These are phyloP conservation scores for Alnus glutinosa DNA, from an alignment of 306 rosid species.

Conservation along the genomic window DNA sequence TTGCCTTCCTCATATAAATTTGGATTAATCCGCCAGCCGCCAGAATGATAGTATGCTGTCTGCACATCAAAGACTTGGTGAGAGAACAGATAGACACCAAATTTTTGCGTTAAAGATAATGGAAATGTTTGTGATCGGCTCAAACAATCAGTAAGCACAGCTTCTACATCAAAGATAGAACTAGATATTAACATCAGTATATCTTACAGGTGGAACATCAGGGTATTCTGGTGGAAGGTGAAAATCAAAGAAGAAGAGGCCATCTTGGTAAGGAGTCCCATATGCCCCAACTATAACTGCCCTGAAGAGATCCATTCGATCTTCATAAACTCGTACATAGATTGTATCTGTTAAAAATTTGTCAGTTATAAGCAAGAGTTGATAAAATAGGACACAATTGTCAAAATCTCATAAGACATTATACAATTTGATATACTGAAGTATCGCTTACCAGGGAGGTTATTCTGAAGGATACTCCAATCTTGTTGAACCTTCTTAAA, in stretches of 20 bases:
- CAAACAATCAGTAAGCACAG: not conserved
- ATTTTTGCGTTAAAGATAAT: constrained; percentile 6
- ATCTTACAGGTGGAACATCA: constrained; percentile 92
- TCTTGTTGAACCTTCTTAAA: constrained; percentile 95
- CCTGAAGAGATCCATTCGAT: constrained; percentile 93
- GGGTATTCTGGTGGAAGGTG: constrained; percentile 98
- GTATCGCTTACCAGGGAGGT: constrained; percentile 75
- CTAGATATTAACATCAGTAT: constrained; percentile 26
- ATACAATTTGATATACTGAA: constrained; percentile 14
- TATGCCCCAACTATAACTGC: constrained; percentile 98
- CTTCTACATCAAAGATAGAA: constrained; percentile 7
- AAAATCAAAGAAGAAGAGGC: constrained; percentile 97
- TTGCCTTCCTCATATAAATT: constrained; percentile 98
- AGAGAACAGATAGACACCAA: constrained; percentile 24
- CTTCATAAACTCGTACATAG: constrained; percentile 90
- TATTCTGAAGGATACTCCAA: constrained; percentile 95
- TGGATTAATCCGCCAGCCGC: constrained; percentile 99
- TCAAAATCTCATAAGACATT: constrained; percentile 14
- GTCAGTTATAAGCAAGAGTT: constrained; percentile 23
- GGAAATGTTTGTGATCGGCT: not conserved
- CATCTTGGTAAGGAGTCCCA: constrained; percentile 99
- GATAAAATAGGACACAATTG: constrained; percentile 27
- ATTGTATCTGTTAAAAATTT: constrained; percentile 71
- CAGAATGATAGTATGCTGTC: constrained; percentile 98
- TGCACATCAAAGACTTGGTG: constrained; percentile 50